phyloP scores from a whole-genome alignment of 2,329 filamentous ascomycete genomes.

The Sclerotinia glacialis region DNA sequence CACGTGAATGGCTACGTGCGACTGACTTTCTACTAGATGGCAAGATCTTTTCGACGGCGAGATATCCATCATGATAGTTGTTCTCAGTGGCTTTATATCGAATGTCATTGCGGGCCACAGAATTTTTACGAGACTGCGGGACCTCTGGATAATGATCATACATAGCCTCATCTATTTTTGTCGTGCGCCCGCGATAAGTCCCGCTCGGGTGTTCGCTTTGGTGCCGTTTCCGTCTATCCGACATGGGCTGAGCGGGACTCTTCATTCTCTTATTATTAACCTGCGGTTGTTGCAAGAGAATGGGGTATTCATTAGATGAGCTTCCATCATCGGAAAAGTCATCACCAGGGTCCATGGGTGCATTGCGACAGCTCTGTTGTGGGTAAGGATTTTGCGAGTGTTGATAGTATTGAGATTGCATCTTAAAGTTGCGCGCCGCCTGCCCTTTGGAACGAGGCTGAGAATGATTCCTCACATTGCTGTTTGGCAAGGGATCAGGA shows the following conservation, averaged over 20 bases:
- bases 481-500: slow-evolving; percentile 12
- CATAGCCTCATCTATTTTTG: neutral
- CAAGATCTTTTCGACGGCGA: too few relatives aligned
- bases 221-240: neutral
- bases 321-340: neutral
- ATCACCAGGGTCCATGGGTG: neutral
- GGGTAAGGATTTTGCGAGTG: neutral
- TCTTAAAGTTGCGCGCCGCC: too few relatives aligned
- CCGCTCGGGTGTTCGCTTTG: slow-evolving; percentile 14
- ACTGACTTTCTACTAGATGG: neutral
- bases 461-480: neutral
- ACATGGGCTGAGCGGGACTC: neutral
- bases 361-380: neutral
- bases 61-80: neutral
- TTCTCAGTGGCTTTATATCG: neutral
- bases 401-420: neutral
- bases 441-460: neutral
- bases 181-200: neutral
- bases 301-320: neutral
- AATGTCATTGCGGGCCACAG: neutral
- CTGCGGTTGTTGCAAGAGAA: neutral
- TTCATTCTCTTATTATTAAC: neutral
- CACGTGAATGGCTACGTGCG: neutral
- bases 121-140: neutral
- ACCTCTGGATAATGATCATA: neutral